Conservation (phyloP, 2,329 filamentous ascomycete species). For the Ascochyta rabiei region DNA sequence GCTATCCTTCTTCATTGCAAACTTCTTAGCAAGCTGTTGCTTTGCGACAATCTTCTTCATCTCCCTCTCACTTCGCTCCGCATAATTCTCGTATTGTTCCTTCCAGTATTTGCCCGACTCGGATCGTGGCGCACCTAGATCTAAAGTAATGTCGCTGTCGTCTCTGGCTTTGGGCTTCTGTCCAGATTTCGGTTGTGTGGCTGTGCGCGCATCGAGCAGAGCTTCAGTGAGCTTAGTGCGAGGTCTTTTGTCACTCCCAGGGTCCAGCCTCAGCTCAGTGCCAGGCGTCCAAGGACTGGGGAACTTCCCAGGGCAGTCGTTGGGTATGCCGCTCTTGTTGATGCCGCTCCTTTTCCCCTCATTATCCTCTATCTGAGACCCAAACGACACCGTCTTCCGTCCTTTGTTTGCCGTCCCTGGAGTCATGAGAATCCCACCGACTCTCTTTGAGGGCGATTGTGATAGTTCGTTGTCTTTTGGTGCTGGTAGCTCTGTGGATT, state of each 20-base stretch:
- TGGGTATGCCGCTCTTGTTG: constrained; percentile 56
- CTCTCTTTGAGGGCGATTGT: constrained; percentile 62
- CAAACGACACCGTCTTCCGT: constrained; percentile 67
- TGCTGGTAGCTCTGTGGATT: constrained; percentile 23
- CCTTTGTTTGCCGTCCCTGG: constrained; percentile 63
- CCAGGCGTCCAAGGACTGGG: constrained; percentile 59
- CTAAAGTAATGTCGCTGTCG: constrained; percentile 69
- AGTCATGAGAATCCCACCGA: constrained; percentile 66
- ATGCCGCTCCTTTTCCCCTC: constrained; percentile 57
- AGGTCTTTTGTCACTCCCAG: constrained; percentile 39
- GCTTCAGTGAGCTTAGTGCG: constrained; percentile 53
- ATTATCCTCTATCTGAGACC: constrained; percentile 62
- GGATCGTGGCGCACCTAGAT: constrained; percentile 75
- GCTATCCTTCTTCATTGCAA: constrained; percentile 76
- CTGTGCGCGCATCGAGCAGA: constrained; percentile 53
- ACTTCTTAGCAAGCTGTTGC: constrained; percentile 79
- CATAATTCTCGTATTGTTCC: constrained; percentile 74
- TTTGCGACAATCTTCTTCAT: constrained; percentile 80
- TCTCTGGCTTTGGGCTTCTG: constrained; percentile 47
- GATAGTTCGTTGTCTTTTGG: constrained; percentile 29
- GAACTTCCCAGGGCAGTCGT: constrained; percentile 55
- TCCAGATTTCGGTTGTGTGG: constrained; percentile 39
- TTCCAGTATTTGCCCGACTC: constrained; percentile 83
- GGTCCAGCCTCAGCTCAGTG: constrained; percentile 38
- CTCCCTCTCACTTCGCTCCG: constrained; percentile 72